These are phyloP conservation scores for Naganishia friedmannii DNA, from an alignment of 768 basidiomycete species.

Conservation along the genomic window DNA sequence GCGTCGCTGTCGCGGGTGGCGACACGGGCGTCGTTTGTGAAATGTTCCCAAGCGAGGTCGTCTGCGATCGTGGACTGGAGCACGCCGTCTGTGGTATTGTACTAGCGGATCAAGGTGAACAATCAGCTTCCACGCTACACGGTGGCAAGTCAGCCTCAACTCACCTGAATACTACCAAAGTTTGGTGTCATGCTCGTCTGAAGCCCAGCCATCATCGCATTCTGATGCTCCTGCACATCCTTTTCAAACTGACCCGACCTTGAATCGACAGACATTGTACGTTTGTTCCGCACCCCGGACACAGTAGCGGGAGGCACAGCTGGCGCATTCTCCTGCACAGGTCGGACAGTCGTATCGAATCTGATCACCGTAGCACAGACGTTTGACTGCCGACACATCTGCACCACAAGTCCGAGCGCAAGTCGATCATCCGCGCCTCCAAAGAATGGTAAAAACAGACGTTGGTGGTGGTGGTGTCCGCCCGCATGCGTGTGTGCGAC, in stretches of 20 bases:
- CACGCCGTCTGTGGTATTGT: slow-evolving; percentile 11
- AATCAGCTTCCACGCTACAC: neutral
- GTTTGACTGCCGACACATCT: slow-evolving; percentile 68
- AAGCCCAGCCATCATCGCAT: slow-evolving; percentile 9
- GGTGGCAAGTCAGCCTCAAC: neutral
- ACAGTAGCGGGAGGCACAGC: no score
- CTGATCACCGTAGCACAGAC: slow-evolving; percentile 73
- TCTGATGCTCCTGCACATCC: slow-evolving; percentile 20
- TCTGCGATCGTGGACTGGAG: slow-evolving; percentile 54
- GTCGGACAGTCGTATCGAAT: slow-evolving; percentile 50
- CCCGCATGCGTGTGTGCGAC: no score
- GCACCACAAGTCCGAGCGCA: slow-evolving; percentile 74
- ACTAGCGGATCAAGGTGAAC: neutral
- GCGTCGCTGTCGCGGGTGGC: slow-evolving; percentile 47
- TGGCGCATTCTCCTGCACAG: no score
- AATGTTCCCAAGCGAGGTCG: slow-evolving; percentile 69
- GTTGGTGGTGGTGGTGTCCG: slow-evolving; percentile 54
- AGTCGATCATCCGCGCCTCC: slow-evolving; percentile 92
- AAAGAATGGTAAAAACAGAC: slow-evolving; percentile 83
- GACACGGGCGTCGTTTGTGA: slow-evolving; percentile 53
- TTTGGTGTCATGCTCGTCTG: slow-evolving; percentile 10
- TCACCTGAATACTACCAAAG: slow-evolving; percentile 5
- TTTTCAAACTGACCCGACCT: slow-evolving; percentile 17
- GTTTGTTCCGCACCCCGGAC: neutral
- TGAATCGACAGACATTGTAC: slow-evolving; percentile 6